Evolutionary conservation across 257 asterid species (phyloP), one percentile per base, ranked within the genome.

Genomic region (Parsonsia alboflavescens): DNA sequence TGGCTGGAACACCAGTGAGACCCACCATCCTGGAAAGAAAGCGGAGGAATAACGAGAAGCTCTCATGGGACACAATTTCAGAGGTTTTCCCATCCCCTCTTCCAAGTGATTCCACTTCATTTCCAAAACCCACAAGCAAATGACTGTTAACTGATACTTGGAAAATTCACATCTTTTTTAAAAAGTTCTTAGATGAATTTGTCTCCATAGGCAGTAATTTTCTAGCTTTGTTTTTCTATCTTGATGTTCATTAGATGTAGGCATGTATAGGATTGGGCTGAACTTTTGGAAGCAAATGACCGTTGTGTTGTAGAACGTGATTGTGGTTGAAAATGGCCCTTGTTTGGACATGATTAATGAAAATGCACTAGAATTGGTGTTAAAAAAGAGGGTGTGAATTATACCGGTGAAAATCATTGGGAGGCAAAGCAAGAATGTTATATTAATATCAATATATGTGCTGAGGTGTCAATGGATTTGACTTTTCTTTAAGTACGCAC

Each of bases 81-180:
- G 91, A 85, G 80, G 85, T 85, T 46, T 91, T 72, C 75, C 89
- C 96, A 33, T 91, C 93, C 74, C 88, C 96, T 9, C 61, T 74
- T 42, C 76, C 75, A 72, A 88, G 86, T 48, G 84, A 82, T 58
- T 48, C 70, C 41, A 19, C 69, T 69, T 42, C 62, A 45, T 10
- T 46, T 10, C 30, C 48, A 10, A 30, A 28, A 59, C 64, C 62
- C 33, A 52, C 50, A 44, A 71, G 21, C 49, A 64, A 48, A 59
- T 64, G 39, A 63, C 12, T 52, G 13, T 19, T 19, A 52, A 4
- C 15, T 16, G 65, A 71, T 53, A 54, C 13, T 30, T 56, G 22
- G 28, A 41, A 53, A 21, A 36, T 3, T 66, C 10, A 15, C 59
- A 49, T 49, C 50, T 28, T 12, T 22, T 24, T 46, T 22, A 7